Evolutionary conservation across 1,139 yeast genomes (phyloP).

Genomic region (Pichia sp.): DNA sequence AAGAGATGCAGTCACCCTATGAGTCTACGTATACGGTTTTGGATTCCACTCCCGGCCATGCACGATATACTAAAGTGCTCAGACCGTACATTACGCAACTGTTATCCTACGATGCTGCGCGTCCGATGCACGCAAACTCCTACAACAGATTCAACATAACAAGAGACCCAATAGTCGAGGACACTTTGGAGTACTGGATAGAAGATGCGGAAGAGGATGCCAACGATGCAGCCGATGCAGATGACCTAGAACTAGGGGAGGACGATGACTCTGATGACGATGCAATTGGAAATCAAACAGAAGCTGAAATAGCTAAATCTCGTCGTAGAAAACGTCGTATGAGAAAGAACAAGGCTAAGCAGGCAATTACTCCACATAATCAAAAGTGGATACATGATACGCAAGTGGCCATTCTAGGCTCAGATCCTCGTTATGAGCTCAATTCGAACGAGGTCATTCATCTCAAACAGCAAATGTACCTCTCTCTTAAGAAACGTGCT

Average conservation of each 20-base stretch:
- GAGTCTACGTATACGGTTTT: conserved; percentile 4
- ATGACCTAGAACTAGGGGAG: too few relatives aligned
- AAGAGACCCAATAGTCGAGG: conserved; percentile 14
- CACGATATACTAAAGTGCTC: conserved; percentile 4
- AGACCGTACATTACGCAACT: conserved; percentile 8
- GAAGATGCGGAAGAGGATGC: conserved; percentile 6
- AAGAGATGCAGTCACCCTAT: conserved; percentile 9
- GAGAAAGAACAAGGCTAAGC: too few relatives aligned
- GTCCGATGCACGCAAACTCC: conserved; percentile 12
- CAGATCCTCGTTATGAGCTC: conserved; percentile 2
- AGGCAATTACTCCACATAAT: too few relatives aligned
- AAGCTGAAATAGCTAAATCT: too few relatives aligned
- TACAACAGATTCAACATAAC: conserved; percentile 12
- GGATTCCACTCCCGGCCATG: conserved; percentile 4
- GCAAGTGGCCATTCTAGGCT: not conserved
- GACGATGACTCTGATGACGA: too few relatives aligned
- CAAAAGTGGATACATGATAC: too few relatives aligned
- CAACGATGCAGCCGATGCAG: not conserved
- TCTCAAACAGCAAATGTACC: conserved; percentile 11
- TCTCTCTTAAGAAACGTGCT: conserved; percentile 3
- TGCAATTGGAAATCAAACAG: too few relatives aligned
- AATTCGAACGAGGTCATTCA: conserved; percentile 8
- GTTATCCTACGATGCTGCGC: not conserved
- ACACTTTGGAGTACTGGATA: conserved; percentile 19
- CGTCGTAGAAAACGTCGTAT: too few relatives aligned